Evolutionary conservation across 2,329 filamentous ascomycete genomes (phyloP).

Genomic region (Aspergillus flavus): DNA sequence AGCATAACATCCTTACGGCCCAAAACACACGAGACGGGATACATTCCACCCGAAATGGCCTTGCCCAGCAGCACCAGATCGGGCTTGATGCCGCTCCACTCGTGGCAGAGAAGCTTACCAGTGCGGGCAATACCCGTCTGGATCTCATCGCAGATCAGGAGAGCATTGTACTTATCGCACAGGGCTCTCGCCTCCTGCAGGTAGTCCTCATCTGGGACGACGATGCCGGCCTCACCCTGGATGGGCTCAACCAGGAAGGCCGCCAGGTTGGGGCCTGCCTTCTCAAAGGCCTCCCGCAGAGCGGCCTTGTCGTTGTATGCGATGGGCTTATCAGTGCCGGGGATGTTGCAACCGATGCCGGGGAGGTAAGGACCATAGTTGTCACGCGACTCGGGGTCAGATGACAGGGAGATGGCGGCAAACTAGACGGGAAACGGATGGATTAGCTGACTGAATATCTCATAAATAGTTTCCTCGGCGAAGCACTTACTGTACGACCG

Average conservation of each 20-base stretch:
- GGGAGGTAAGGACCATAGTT: conserved; percentile 98
- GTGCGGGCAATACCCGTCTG: conserved; percentile 97
- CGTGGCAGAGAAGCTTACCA: conserved; percentile 87
- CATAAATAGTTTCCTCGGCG: not conserved
- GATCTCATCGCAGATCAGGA: conserved; percentile 97
- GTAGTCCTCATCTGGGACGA: conserved; percentile 91
- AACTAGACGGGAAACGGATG: conserved; percentile 59
- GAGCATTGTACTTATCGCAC: conserved; percentile 92
- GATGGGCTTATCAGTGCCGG: conserved; percentile 75
- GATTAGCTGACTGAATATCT: not conserved
- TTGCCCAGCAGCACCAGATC: conserved; percentile 95
- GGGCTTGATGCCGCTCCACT: conserved; percentile 94
- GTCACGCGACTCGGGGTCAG: conserved; percentile 90
- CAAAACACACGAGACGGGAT: conserved; percentile 94
- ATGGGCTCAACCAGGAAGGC: conserved; percentile 96
- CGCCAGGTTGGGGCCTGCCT: conserved; percentile 80
- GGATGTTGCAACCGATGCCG: conserved; percentile 75
- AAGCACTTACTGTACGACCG: conserved; percentile 75
- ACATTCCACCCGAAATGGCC: conserved; percentile 97
- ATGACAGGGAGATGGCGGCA: conserved; percentile 91
- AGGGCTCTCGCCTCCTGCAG: conserved; percentile 76
- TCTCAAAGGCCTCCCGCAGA: conserved; percentile 75
- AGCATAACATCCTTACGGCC: conserved; percentile 90
- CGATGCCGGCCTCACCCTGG: conserved; percentile 94
- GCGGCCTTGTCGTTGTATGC: conserved; percentile 84